Base-by-base conservation (phyloP, 1,284 basidiomycete genomes). In the Trichosporon ovoides region DNA sequence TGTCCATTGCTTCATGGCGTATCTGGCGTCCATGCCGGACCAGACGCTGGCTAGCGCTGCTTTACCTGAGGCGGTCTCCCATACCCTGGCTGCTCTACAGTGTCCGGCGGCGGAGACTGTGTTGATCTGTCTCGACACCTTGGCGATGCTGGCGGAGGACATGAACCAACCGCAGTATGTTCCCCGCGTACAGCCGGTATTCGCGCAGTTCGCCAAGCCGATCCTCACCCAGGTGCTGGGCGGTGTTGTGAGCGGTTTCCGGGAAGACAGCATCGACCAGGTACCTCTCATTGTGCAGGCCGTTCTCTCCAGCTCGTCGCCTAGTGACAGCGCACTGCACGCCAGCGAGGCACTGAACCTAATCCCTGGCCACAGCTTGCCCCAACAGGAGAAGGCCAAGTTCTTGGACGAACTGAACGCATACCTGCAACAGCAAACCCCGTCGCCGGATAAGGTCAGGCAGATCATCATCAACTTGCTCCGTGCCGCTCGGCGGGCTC, bases 191-290 rank as follows among this genome's bases (percentile, higher is more conserved):
- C 83, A 83, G 50, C 78, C 80, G 3, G 83, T 86, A 10, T 78
- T 96, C 46, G 81, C 84, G 48, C 85, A 87, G 63, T 87, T 91
- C 70, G 91, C 91, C 6, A 82, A 83, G 57, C 82, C 84, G 63
- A 81, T 97, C 20, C 76, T 88, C n/a, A 82, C 82, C 9, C 83
- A 86, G 62, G 72, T 95, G 24, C 80, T 98, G 43, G 79, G 82
- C 28, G 92, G 94, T 2, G 80, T 97, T 16, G 85, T 92, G 3
- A 85, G 86, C 31, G 86, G 88, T 59, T 98, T 94, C 74, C 89
- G 90, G 3, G 92, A 94, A 67, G 94, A 98, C 61, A 83, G 85
- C 2, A 81, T 87, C 28, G 83, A 87, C 7, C 76, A 81, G 46
- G 86, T 93, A 34, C 84, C 91, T 46, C 85, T 86, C 2, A 85